Conservation (phyloP, 805 yeast genomes). For the Candida cerambycidarum region DNA sequence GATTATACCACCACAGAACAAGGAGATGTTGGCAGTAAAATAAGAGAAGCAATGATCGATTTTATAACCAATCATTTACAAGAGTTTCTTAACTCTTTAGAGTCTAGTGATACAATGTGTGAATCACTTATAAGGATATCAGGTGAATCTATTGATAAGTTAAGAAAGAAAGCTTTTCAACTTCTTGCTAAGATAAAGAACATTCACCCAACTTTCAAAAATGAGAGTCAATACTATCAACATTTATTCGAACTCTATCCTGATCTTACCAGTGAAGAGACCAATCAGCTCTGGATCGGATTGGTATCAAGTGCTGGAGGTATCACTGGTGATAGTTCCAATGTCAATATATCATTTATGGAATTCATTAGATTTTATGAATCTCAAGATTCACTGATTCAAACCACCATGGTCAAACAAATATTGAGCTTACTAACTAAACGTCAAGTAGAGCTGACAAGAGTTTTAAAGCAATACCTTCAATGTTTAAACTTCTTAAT, state of each 20-base stretch:
- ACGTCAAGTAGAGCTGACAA: slow-evolving; percentile 11
- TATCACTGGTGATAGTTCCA: slow-evolving; percentile 44
- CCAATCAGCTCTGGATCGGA: slow-evolving; percentile 53
- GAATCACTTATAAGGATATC: slow-evolving; percentile 50
- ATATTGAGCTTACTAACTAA: slow-evolving; percentile 21
- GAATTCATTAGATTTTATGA: slow-evolving; percentile 23
- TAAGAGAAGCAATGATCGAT: slow-evolving; percentile 53
- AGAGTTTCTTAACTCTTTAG: not conserved
- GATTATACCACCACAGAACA: slow-evolving; percentile 78
- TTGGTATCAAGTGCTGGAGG: slow-evolving; percentile 57
- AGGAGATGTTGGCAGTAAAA: slow-evolving; percentile 89
- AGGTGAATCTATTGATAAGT: slow-evolving; percentile 61
- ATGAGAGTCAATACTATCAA: slow-evolving; percentile 7
- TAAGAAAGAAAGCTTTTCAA: slow-evolving; percentile 44
- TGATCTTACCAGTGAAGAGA: not conserved
- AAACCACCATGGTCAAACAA: slow-evolving; percentile 13
- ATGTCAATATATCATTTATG: slow-evolving; percentile 44
- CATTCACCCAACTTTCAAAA: slow-evolving; percentile 10
- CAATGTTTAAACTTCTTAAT: slow-evolving; percentile 31
- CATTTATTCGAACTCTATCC: slow-evolving; percentile 8
- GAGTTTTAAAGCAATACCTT: slow-evolving; percentile 21
- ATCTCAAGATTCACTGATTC: not conserved
- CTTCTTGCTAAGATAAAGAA: slow-evolving; percentile 27
- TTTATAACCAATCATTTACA: slow-evolving; percentile 33
- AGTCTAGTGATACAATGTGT: slow-evolving; percentile 1